These are phyloP conservation scores for Malassezia japonica DNA, from an alignment of 1,284 basidiomycete genomes.

Conservation along the genomic window DNA sequence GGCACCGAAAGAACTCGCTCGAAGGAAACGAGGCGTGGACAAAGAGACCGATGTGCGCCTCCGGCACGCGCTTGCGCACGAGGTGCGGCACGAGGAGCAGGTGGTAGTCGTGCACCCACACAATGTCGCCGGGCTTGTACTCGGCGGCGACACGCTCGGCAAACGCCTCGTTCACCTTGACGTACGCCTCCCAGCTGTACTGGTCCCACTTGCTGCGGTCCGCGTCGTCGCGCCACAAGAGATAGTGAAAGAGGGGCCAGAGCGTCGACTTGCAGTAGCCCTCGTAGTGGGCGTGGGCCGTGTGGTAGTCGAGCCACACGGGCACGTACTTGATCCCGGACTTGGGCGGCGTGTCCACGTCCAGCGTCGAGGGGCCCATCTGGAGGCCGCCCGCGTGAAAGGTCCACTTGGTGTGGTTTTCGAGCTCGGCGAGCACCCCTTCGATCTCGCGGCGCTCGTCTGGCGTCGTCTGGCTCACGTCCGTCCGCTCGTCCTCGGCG, in stretches of 20 bases:
- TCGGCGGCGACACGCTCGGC: conserved; percentile 65
- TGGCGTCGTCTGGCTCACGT: conserved; percentile 31
- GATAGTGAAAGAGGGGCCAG: conserved; percentile 97
- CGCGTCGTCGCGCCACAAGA: conserved; percentile 83
- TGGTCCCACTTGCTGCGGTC: conserved; percentile 57
- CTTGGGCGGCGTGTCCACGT: conserved; percentile 17
- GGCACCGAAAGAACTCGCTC: conserved; percentile 86
- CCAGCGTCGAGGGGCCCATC: conserved; percentile 22
- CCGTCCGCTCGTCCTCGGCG: conserved; percentile 34
- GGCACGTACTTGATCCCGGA: conserved; percentile 62
- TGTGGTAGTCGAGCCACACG: conserved; percentile 81
- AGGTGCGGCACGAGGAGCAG: conserved; percentile 79
- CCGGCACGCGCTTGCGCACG: conserved; percentile 66
- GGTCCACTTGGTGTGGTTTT: conserved; percentile 35
- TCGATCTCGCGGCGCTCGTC: conserved; percentile 40
- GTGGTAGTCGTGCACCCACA: conserved; percentile 60
- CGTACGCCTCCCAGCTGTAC: conserved; percentile 71
- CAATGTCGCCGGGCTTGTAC: conserved; percentile 76
- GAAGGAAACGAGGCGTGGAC: conserved; percentile 96
- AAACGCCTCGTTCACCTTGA: conserved; percentile 75
- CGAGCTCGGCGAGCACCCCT: conserved; percentile 34
- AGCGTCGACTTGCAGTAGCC: conserved; percentile 96
- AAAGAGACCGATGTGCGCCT: conserved; percentile 74
- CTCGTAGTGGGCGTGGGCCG: conserved; percentile 78
- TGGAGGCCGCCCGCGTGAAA: conserved; percentile 27